Evolutionary conservation across 805 yeast species (phyloP).

Genomic region (Debaryomyces prosopidis): DNA sequence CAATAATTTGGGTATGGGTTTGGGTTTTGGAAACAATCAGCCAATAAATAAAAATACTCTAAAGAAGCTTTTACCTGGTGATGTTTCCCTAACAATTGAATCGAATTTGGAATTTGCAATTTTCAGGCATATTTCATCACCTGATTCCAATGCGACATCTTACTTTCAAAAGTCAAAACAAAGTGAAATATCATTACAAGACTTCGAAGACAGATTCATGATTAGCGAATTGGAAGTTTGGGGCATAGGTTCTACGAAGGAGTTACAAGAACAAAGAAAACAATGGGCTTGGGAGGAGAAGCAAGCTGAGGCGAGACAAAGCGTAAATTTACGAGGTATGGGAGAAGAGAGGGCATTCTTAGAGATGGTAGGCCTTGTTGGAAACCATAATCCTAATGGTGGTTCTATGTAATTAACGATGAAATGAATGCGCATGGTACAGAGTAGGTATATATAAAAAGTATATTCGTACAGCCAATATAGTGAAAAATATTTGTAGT

Average conservation of each 20-base stretch:
- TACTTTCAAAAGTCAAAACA: constrained; percentile 27
- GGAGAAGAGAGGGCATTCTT: constrained; percentile 84
- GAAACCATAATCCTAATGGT: constrained; percentile 44
- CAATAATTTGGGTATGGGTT: constrained; percentile 72
- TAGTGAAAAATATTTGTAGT: no score
- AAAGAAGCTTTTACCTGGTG: constrained; percentile 62
- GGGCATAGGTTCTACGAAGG: constrained; percentile 86
- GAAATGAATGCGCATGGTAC: no score
- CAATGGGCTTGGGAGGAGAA: constrained; percentile 91
- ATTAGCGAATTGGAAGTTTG: constrained; percentile 83
- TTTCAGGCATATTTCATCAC: constrained; percentile 63
- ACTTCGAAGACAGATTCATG: constrained; percentile 68
- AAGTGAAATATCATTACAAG: constrained; percentile 12
- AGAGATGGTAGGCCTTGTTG: constrained; percentile 75
- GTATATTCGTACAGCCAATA: no score
- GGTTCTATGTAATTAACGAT: constrained; percentile 41
- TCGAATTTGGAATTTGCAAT: constrained; percentile 76
- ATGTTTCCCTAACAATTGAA: constrained; percentile 78
- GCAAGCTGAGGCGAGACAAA: constrained; percentile 78
- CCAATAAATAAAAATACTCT: constrained; percentile 52
- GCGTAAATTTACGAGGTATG: constrained; percentile 61
- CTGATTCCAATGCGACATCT: constrained; percentile 17
- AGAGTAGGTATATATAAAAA: no score
- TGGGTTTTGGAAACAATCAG: constrained; percentile 77
- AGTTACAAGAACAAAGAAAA: constrained; percentile 70